Evolutionary conservation across 257 asterid species (phyloP).

Genomic region (Lycium barbarum): DNA sequence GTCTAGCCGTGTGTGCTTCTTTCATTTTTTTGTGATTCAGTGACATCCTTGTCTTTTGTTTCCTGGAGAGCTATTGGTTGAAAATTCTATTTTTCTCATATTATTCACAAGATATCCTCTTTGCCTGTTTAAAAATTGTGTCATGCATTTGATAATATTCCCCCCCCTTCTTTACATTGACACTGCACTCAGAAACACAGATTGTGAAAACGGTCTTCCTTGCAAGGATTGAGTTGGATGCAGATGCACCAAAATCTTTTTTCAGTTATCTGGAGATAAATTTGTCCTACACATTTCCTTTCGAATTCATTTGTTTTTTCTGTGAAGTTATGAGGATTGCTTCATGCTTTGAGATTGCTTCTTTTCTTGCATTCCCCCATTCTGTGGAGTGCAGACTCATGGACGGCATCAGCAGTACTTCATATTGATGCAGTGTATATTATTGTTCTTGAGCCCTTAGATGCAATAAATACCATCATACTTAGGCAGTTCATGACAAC

Average conservation of each 20-base stretch:
- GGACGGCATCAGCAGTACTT: not conserved
- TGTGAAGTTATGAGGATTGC: not conserved
- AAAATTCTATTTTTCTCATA: not conserved
- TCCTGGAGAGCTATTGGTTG: not conserved
- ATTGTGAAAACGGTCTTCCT: not conserved
- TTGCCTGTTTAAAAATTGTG: not conserved
- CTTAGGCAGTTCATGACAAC: not conserved
- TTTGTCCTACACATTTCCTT: not conserved
- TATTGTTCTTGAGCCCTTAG: not conserved
- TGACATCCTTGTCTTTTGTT: not conserved
- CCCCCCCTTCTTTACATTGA: not conserved
- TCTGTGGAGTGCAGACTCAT: not conserved
- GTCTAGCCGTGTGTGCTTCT: not conserved
- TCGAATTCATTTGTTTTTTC: not conserved
- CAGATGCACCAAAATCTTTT: not conserved
- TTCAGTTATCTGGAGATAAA: not conserved
- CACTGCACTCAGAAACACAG: not conserved
- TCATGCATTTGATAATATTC: not conserved
- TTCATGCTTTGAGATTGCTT: not conserved
- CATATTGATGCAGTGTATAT: constrained; percentile 6
- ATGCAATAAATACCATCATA: not conserved
- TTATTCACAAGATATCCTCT: not conserved
- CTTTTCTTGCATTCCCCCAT: not conserved
- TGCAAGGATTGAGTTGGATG: not conserved
- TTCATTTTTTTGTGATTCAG: not conserved